These are phyloP conservation scores for Withania somnifera DNA, from an alignment of 305 asterid species.

Conservation along the genomic window DNA sequence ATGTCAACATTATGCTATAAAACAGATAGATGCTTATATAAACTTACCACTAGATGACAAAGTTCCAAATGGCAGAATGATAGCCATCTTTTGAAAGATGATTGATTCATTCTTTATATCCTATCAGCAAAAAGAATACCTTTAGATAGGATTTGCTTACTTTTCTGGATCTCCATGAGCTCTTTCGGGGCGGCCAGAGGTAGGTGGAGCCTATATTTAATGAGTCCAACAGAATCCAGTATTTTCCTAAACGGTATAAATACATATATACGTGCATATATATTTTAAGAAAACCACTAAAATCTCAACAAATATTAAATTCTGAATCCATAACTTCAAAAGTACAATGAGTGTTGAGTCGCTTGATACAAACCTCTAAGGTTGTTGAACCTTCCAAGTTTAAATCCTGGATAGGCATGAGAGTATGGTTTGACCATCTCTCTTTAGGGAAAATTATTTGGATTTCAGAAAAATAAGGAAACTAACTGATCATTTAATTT, in stretches of 20 bases:
- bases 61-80: background rate
- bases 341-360: background rate
- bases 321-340: background rate
- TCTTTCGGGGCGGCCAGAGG: background rate
- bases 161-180: background rate
- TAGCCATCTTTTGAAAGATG: background rate
- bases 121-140: background rate
- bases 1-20: background rate
- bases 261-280: background rate
- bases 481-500: background rate
- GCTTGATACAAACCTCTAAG: background rate
- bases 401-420: background rate
- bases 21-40: background rate
- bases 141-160: background rate
- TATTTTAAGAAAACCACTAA: background rate
- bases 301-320: background rate
- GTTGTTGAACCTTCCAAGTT: background rate
- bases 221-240: background rate
- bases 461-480: background rate
- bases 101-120: background rate
- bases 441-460: background rate
- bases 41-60: background rate
- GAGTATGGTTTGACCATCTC: background rate
- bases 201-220: background rate
- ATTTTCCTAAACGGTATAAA: background rate